Evolutionary conservation across 2,329 filamentous ascomycete species (phyloP), one percentile per base, ranked within the genome.

Genomic region (Fonsecaea monophora): DNA sequence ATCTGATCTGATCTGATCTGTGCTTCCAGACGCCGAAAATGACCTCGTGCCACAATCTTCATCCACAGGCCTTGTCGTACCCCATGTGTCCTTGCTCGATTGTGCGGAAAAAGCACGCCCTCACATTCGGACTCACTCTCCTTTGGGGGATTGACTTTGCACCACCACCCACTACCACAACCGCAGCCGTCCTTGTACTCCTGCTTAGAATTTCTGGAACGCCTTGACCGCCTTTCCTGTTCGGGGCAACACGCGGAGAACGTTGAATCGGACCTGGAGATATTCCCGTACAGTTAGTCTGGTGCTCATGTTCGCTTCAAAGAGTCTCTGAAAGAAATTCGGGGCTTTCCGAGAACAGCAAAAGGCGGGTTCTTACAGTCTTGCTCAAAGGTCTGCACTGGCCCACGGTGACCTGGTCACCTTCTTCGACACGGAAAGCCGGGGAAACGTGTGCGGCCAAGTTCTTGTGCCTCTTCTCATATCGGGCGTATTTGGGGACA

Each of bases 381-480:
- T 99, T 99, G 92, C 90, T 94, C 79, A 99, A 89, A 80, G 95
- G 95, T 84, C 95, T 89, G 92, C 95, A 99, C 88, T 99, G 95
- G 86, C 95, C 95, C 84, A 99, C 94, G 78, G 94, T 97, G 79
- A 99, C 96, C 86, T 94, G 91, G 86, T 99, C 95, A 89, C 95
- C 96, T 83, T 98, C 94, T 87, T 96, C 92, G 78, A 98, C 94
- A 97, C 95, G 95, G 93, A 99, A 99, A 84, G 94, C 94, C 78
- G 95, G 95, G 74, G 94, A 97, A 79, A 98, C 94, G 89, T 99
- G 95, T 76, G 94, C 95, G 80, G 95, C 92, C 75, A 99, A 89
- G 90, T 99, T 99, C 91, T 97, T 97, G 92, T 99, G 95, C 84
- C 95, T 90, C 91, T 97, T 98, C 92, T 99, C 96, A 85, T 99